Percentiles rank a stretch among this genome's conserved stretches.
These are phyloP conservation scores for Neoarthrinium moseri DNA, from an alignment of 2,329 filamentous ascomycete species.

Conservation along the genomic window DNA sequence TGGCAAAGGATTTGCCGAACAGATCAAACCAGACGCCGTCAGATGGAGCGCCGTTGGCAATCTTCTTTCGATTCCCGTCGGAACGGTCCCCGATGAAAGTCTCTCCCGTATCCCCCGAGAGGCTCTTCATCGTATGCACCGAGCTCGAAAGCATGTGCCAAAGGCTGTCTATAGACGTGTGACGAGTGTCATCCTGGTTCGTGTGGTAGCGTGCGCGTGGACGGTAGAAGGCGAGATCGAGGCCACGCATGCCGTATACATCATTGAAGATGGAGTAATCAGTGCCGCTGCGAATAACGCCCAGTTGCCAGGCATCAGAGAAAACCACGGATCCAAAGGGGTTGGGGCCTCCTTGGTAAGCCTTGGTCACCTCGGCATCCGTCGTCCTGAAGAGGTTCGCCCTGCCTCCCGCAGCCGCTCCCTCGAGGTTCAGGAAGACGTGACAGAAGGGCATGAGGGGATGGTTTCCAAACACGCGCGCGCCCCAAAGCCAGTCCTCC, in stretches of 20 bases:
- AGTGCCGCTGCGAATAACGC: slow-evolving; percentile 79
- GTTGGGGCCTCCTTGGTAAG: slow-evolving; percentile 68
- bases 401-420: slow-evolving; percentile 86
- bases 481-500: slow-evolving; percentile 88
- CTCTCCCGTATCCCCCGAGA: slow-evolving; percentile 67
- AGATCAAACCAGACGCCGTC: slow-evolving; percentile 92
- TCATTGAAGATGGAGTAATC: slow-evolving; percentile 85
- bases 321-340: slow-evolving; percentile 84
- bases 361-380: slow-evolving; percentile 79
- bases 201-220: slow-evolving; percentile 90
- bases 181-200: slow-evolving; percentile 78
- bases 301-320: slow-evolving; percentile 78
- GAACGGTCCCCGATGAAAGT: slow-evolving; percentile 55
- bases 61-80: slow-evolving; percentile 57
- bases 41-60: slow-evolving; percentile 64
- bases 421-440: slow-evolving; percentile 92
- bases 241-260: slow-evolving; percentile 75
- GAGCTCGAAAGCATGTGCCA: slow-evolving; percentile 96
- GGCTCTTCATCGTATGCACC: slow-evolving; percentile 67
- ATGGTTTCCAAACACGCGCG: slow-evolving; percentile 79
- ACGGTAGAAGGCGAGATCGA: slow-evolving; percentile 89
- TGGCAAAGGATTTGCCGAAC: slow-evolving; percentile 75
- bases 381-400: slow-evolving; percentile 86
- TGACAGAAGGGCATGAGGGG: slow-evolving; percentile 77
- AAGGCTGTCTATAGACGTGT: slow-evolving; percentile 68